Base-by-base conservation (phyloP, 257 asterid species). In the Thymus quinquecostatus region DNA sequence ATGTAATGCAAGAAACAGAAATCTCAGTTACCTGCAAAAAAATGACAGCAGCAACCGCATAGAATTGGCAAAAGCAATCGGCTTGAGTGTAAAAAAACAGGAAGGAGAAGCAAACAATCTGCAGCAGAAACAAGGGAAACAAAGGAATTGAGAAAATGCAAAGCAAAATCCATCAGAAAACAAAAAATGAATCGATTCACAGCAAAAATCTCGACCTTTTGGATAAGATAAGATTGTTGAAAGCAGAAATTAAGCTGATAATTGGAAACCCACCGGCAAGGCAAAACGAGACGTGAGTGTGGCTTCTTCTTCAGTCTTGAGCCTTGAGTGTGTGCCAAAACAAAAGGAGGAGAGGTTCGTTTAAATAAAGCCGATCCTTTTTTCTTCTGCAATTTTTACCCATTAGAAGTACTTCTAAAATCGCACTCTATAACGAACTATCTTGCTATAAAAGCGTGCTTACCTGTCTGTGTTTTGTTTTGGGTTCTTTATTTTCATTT, bases 251-350 rank as follows among this genome's bases (percentile, higher is more conserved):
- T 38, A 43, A 72, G 65, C 66, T 34, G 57, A 34, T 34, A 72
- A 76, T 68, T 58, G 70, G 55, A 76, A 67, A 76, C 77, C 77
- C 44, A 73, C 77, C 74, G 44, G 53, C 54, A 65, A 64, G 29
- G 62, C 41, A 21, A 21, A 21, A 14, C 12, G 43, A 47, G 56
- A 69, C 48, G 70, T 8, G 58, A 30, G 58, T 0, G 49, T 44
- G 13, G 21, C 21, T 21, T 21, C 21, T 21, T 21, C 49, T 44
- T 44, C 41, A 38, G 49, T 0, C 49, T 3, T 13, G 27, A 5
- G 58, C 30, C 10, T 14, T 53, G 58, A 14, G 55, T 11, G 67
- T 29, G 58, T 59, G 66, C 11, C 4, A 53, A 4, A 21, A 21
- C 21, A 21, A 21, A 21, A 21, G 66, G 7, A 7, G 40, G 3